phyloP scores from a whole-genome alignment of 805 yeast genomes.

The Yamadazyma takamatsuzukensis region DNA sequence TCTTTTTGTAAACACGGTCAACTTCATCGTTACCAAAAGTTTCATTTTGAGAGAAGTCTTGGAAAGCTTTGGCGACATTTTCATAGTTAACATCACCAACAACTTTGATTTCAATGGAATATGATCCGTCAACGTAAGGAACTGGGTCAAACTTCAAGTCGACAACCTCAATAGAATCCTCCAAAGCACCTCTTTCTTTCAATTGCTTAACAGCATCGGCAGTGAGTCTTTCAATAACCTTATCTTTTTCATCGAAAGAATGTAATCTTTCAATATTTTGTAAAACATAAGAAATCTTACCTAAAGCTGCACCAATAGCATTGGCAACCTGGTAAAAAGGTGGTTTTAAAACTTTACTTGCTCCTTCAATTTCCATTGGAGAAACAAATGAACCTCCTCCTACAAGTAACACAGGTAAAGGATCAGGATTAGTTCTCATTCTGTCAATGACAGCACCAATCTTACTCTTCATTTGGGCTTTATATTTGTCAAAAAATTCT shows the following conservation, averaged over 20 bases:
- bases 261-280: constrained; percentile 14
- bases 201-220: constrained; percentile 14
- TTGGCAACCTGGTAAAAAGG: constrained; percentile 43
- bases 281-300: constrained; percentile 33
- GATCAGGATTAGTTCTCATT: constrained; percentile 44
- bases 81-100: constrained; percentile 45
- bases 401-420: constrained; percentile 41
- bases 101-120: constrained; percentile 32
- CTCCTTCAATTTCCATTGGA: constrained; percentile 39
- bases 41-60: not conserved
- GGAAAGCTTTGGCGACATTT: constrained; percentile 4
- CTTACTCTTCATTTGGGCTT: constrained; percentile 19
- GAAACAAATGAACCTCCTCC: constrained; percentile 49
- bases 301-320: constrained; percentile 34
- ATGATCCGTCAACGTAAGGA: constrained; percentile 31
- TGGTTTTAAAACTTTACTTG: constrained; percentile 40
- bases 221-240: constrained; percentile 13
- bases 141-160: constrained; percentile 23
- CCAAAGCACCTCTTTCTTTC: constrained; percentile 20
- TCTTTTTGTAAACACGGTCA: not conserved
- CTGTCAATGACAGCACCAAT: constrained; percentile 40
- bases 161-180: constrained; percentile 19
- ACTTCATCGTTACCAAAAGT: constrained; percentile 4
- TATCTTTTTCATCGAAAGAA: constrained; percentile 9
- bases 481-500: constrained; percentile 11